Evolutionary conservation across 2,329 filamentous ascomycete species (phyloP).

Genomic region (Lomentospora prolificans): DNA sequence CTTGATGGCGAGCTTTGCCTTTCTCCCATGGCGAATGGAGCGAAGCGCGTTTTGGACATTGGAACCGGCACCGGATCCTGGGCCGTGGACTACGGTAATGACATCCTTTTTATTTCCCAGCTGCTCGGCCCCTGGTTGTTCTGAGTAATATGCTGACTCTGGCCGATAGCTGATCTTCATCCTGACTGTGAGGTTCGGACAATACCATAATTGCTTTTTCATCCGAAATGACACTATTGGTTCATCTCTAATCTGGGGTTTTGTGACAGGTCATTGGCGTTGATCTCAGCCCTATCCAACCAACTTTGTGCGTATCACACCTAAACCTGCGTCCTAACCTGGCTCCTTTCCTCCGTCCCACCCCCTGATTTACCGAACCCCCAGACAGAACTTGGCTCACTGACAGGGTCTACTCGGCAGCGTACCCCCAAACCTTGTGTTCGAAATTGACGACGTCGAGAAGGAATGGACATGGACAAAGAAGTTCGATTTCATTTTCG

Average conservation of each 20-base stretch:
- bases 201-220: neutral
- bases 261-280: conserved; percentile 22
- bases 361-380: too few species aligned
- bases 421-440: conserved; percentile 38
- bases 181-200: neutral
- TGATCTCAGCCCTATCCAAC: conserved; percentile 33
- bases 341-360: too few species aligned
- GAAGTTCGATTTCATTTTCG: conserved; percentile 31
- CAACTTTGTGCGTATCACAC: conserved; percentile 21
- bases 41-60: conserved; percentile 19
- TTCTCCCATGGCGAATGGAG: conserved; percentile 12
- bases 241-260: conserved; percentile 11
- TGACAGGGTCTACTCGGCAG: too few species aligned
- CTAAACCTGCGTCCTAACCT: too few species aligned
- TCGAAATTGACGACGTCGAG: conserved; percentile 34
- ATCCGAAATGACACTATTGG: neutral
- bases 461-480: conserved; percentile 28
- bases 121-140: neutral
- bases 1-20: conserved; percentile 17
- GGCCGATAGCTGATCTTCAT: neutral
- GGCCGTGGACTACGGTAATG: conserved; percentile 21
- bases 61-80: conserved; percentile 24
- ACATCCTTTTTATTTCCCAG: conserved; percentile 10
- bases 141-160: fast-evolving
- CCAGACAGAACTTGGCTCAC: too few species aligned